Evolutionary conservation across 768 basidiomycete genomes (phyloP).

Genomic region (Suillus brevipes): DNA sequence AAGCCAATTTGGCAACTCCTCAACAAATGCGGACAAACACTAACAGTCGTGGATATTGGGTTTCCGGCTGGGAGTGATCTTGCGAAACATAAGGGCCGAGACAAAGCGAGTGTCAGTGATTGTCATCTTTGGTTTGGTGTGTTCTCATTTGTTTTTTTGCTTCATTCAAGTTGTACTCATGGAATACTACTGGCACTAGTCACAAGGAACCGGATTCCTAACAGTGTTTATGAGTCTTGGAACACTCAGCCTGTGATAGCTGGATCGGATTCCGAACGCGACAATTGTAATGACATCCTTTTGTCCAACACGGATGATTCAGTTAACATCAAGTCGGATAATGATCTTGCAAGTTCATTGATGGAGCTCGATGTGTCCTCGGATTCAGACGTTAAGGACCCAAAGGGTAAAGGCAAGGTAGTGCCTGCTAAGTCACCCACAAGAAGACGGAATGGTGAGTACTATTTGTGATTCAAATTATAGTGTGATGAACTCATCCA

Average conservation of each 20-base stretch:
- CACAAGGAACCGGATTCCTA: not conserved
- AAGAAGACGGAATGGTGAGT: too few species aligned
- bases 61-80: not conserved
- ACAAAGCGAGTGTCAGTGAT: not conserved
- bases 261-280: not conserved
- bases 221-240: not conserved
- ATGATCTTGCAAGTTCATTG: not conserved
- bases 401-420: too few species aligned
- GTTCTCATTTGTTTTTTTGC: not conserved
- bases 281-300: not conserved
- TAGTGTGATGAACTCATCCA: not conserved
- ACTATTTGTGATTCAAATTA: not conserved
- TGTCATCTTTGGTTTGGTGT: slow-evolving; percentile 4
- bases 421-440: too few species aligned
- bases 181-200: not conserved
- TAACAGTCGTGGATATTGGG: not conserved
- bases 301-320: not conserved
- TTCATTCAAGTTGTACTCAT: not conserved
- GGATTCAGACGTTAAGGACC: too few species aligned
- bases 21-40: not conserved
- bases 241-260: not conserved
- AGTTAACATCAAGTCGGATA: not conserved
- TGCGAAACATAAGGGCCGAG: not conserved
- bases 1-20: not conserved
- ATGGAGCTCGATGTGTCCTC: too few species aligned